Percentiles rank a stretch among this genome's conserved stretches.
Conservation (phyloP, 768 basidiomycete species). For the Holtermanniella nyarrowii region DNA sequence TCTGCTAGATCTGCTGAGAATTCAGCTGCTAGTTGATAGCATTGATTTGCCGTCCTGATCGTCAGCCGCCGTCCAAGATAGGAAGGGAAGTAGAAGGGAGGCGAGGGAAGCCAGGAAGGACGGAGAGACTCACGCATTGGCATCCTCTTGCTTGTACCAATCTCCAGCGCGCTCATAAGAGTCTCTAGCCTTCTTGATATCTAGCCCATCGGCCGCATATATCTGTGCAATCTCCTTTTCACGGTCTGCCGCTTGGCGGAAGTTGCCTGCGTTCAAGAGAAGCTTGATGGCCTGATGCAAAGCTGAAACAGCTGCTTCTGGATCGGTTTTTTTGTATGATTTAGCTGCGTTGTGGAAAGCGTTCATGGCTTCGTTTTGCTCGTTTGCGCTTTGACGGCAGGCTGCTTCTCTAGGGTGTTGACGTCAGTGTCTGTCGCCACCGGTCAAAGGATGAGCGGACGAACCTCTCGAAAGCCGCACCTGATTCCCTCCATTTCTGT, state of each 20-base stretch:
- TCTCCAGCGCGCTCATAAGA: slow-evolving; percentile 85
- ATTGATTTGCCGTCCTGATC: slow-evolving; percentile 80
- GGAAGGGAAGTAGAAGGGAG: too few species aligned
- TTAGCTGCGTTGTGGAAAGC: slow-evolving; percentile 99
- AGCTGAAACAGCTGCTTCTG: slow-evolving; percentile 87
- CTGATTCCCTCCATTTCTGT: slow-evolving; percentile 81
- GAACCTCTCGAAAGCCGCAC: slow-evolving; percentile 65
- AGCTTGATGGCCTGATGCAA: slow-evolving; percentile 72
- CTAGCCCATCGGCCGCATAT: slow-evolving; percentile 58
- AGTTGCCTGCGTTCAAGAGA: slow-evolving; percentile 73
- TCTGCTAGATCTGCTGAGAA: slow-evolving; percentile 81
- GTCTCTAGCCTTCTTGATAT: slow-evolving; percentile 71
- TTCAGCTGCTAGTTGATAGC: slow-evolving; percentile 94
- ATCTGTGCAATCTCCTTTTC: slow-evolving; percentile 85
- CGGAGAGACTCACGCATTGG: slow-evolving; percentile 63
- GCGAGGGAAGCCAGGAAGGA: slow-evolving; percentile 6
- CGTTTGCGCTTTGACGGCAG: slow-evolving; percentile 77
- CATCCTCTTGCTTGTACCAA: slow-evolving; percentile 97
- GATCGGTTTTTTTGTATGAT: slow-evolving; percentile 81
- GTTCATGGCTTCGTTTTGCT: slow-evolving; percentile 88
- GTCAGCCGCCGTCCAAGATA: too few species aligned
- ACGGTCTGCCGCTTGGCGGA: slow-evolving; percentile 93
- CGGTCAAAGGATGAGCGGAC: slow-evolving; percentile 1
- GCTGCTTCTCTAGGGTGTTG: slow-evolving; percentile 64
- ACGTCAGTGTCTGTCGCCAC: neutral